Evolutionary conservation across 2,329 filamentous ascomycete species (phyloP), one percentile per base, ranked within the genome.

Genomic region (Trichoderma guizhouense): DNA sequence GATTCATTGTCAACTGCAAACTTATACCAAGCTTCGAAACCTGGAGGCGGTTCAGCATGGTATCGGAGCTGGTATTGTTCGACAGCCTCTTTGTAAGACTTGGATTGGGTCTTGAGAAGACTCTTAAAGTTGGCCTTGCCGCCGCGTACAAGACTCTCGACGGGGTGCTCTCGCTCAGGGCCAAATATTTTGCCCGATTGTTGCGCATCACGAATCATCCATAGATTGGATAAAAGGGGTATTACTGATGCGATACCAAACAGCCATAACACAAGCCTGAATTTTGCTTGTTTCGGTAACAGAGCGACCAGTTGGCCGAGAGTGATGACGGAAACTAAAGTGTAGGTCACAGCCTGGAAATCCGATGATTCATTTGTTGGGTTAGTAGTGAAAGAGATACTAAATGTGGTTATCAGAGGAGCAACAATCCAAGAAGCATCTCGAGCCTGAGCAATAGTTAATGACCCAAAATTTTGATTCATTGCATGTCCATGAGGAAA

Each of bases 11-110:
- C 83, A 72, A 85, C 86, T 8, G 93, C 92, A 77, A 92, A 94
- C 36, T 91, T 86, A 78, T 90, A 95, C 93, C 93, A 96, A 74
- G 89, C 89, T 77, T 95, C 92, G 76, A 95, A 96, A 73, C 92
- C 87, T 3, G 90, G 91, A 14, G 93, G 93, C 18, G 93, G 93
- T 15, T 93, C 86, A 12, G 89, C 87, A 76, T 92, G 72, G 73
- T 86, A 81, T 9, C 84, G 81, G 26, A 81, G 80, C 18, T 77
- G 80, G 74, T 86, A 86, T 74, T 85, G 83, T 1, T 76, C 73
- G 0, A 82, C 81, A 0, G 85, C 85, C 1, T 76, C 79, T 1
- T 74, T 26, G n/a, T 79, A 80, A 0, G 72, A 82, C 14, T 71
- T 75, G 0, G 85, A 86, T 65, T 86, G 85, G 1, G 76, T 77